These are phyloP conservation scores for Phoenix roebelenii DNA, from an alignment of 176 grass and related monocot species.

Conservation along the genomic window DNA sequence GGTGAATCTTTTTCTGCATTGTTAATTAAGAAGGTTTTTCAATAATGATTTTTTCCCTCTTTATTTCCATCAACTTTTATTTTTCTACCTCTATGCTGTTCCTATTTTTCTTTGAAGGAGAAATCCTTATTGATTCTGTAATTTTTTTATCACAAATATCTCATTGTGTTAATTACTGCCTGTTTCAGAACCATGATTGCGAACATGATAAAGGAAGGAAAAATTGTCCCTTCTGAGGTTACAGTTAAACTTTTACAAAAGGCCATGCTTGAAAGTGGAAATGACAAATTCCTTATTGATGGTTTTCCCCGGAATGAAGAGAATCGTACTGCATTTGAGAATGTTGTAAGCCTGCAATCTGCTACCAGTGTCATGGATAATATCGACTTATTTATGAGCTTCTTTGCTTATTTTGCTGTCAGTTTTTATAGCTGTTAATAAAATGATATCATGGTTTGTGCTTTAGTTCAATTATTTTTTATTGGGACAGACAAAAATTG, in stretches of 20 bases:
- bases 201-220: conserved; percentile 70
- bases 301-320: conserved; percentile 75
- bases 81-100: no score
- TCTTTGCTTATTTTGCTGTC: no score
- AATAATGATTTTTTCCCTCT: no score
- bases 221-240: conserved; percentile 45
- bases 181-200: conserved; percentile 50
- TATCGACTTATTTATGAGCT: no score
- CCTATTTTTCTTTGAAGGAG: no score
- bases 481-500: conserved; percentile 37
- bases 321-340: conserved; percentile 46
- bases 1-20: no score
- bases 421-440: no score
- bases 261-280: conserved; percentile 63
- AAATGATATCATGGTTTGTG: no score
- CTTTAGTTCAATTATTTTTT: neutral
- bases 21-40: no score
- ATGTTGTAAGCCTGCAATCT: conserved; percentile 32
- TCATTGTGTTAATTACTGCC: neutral
- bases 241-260: conserved; percentile 48
- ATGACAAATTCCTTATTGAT: conserved; percentile 77
- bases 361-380: neutral
- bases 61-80: no score
- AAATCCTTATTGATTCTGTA: no score
- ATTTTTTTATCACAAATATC: conserved; percentile 2